Evolutionary conservation across 257 asterid species (phyloP), one percentile per base, ranked within the genome.

Genomic region (Ehretia macrophylla): DNA sequence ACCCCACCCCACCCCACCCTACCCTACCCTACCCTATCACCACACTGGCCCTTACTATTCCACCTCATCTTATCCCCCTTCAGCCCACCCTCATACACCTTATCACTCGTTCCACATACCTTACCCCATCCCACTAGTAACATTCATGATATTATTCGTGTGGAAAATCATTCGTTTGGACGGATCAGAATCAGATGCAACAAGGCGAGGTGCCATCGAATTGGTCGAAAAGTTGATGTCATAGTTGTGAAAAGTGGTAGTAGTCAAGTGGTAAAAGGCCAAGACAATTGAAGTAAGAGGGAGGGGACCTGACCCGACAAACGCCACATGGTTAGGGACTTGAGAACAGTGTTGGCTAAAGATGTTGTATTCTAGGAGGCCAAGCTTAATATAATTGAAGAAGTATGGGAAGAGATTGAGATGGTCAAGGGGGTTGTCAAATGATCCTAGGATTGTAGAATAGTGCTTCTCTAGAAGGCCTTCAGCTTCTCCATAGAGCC

Each of bases 231-330:
- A 66, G 57, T 86, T 85, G 22, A 89, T 67, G 60, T 89, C 97
- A 44, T 77, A 89, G 66, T 89, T 89, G 80, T 89, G 82, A 62
- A 89, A 84, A 0, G 64, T 48, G 11, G 95, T 11, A 8, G 70
- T 16, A 0, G 65, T 64, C 37, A 89, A 78, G 72, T 89, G 95
- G 60, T 71, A 22, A 11, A 80, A 35, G 6, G 97, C 95, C 17
- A 89, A 65, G 22, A 86, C 95, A 52, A 89, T 75, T 17, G 97
- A 79, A 60, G 95, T 86, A 16, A 89, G 78, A 1, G 97, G 95
- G n/a, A n/a, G n/a, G 14, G 97, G 97, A 21, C 95, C 95, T 12
- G 95, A 86, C 22, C 97, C 97, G 5, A 86, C 63, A 44, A 89
- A 86, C 40, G 95, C 97, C 10, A 86, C 14, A 1, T 70, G 73